Conservation (phyloP, 1,284 basidiomycete species). For the Omphalotus olearius region DNA sequence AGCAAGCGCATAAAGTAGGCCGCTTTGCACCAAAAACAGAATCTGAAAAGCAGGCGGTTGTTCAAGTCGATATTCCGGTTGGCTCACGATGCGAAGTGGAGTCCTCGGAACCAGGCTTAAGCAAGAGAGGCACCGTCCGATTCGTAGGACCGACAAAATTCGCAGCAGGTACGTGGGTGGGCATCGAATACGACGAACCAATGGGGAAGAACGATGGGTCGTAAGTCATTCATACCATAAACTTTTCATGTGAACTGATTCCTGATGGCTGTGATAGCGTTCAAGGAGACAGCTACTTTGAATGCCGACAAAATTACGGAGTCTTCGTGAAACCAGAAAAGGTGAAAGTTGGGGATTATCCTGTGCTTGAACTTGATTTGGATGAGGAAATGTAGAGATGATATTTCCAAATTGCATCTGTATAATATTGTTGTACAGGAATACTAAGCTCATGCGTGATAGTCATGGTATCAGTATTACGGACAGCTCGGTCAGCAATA, state of each 20-base stretch:
- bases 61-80: conserved; percentile 43
- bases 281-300: conserved; percentile 83
- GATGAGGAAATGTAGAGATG: conserved; percentile 70
- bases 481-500: neutral
- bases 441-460: neutral
- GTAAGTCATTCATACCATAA: conserved; percentile 45
- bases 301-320: conserved; percentile 73
- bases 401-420: too few relatives aligned
- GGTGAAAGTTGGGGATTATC: conserved; percentile 83
- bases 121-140: conserved; percentile 79
- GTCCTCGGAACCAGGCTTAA: conserved; percentile 57
- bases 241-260: neutral
- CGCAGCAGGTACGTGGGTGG: conserved; percentile 81
- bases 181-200: conserved; percentile 95
- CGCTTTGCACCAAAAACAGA: conserved; percentile 67
- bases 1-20: conserved; percentile 86
- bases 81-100: conserved; percentile 86
- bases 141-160: conserved; percentile 85
- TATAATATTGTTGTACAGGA: neutral
- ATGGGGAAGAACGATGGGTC: conserved; percentile 94
- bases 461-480: neutral
- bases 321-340: conserved; percentile 87
- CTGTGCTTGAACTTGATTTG: conserved; percentile 71
- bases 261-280: conserved; percentile 48
- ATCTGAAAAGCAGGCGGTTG: conserved; percentile 20